Base-by-base conservation (phyloP, 2,329 filamentous ascomycete genomes). In the Trichoderma gracile region DNA sequence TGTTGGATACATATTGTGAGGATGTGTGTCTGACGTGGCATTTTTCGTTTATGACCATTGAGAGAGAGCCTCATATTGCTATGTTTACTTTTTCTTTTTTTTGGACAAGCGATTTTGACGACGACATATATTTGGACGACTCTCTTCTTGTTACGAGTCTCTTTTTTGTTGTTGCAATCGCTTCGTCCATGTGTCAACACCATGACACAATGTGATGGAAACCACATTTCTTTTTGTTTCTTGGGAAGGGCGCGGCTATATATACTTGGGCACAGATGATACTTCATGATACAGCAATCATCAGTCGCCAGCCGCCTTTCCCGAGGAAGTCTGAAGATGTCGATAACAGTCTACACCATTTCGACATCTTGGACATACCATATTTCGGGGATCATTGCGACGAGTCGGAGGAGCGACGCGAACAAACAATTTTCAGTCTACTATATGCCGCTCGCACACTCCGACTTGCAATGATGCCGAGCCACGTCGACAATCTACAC, bases 1-100 rank as follows among this genome's bases (percentile, higher is more conserved):
- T 54, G 38, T 62, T 38, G 30, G 47, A 40, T 23, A 33, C 58
- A 62, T 62, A 54, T 62, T 62, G 58, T 54, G 58, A 54, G 58
- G 49, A 54, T 62, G 53, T 62, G 58, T 53, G 46, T 61, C 38
- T 5, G 33, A 38, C 33, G 12, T 14, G 49, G 17, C 49, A 54
- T 19, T 21, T 43, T 33, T 14, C 15, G 14, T 38, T 38, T 45
- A 46, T 7, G n/a, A 46, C 58, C 58, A 54, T 54, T 27, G 17
- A 8, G 40, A 54, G 40, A 54, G 40, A 62, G 47, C 49, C 38
- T 40, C 21, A 58, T 19, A 46, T 54, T 62, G 58, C 58, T 38
- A 38, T n/a, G n/a, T n/a, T n/a, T n/a, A n/a, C 53, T 61, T 38
- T 60, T 38, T 61, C 38, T 49, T 33, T 25, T 61, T 61, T 38